These are phyloP conservation scores for Talaromyces sp. DNA, from an alignment of 2,329 filamentous ascomycete genomes.

Conservation along the genomic window DNA sequence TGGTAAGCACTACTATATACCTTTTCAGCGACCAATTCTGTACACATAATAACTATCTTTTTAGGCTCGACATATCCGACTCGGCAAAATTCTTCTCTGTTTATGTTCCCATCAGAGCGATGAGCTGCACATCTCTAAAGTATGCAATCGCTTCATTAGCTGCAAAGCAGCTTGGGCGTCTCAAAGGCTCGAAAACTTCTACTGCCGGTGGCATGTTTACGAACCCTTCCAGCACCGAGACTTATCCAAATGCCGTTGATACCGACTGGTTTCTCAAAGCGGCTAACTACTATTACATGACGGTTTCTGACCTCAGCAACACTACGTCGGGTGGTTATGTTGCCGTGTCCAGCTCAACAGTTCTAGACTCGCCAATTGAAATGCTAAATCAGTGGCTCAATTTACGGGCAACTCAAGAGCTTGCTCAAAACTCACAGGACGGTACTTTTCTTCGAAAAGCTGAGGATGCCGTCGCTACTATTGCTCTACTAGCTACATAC, in stretches of 20 bases:
- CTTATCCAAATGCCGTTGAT: slow-evolving; percentile 50
- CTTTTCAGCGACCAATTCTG: not conserved
- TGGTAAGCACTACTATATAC: slow-evolving; percentile 30
- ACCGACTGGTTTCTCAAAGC: slow-evolving; percentile 64
- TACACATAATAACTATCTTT: not conserved
- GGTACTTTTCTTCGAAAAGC: slow-evolving; percentile 46
- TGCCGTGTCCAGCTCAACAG: slow-evolving; percentile 32
- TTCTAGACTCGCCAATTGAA: slow-evolving; percentile 35
- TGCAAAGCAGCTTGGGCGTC: slow-evolving; percentile 43
- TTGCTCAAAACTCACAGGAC: slow-evolving; percentile 11
- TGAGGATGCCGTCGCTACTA: slow-evolving; percentile 63
- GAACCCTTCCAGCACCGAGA: slow-evolving; percentile 54
- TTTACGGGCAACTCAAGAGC: slow-evolving; percentile 13
- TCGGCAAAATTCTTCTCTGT: slow-evolving; percentile 42
- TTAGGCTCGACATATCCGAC: slow-evolving; percentile 45
- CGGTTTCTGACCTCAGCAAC: slow-evolving; percentile 54
- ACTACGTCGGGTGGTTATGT: slow-evolving; percentile 37
- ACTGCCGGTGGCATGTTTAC: slow-evolving; percentile 29
- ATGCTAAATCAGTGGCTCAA: slow-evolving; percentile 30
- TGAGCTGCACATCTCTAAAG: slow-evolving; percentile 37
- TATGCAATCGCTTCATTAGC: slow-evolving; percentile 43
- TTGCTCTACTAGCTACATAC: slow-evolving; percentile 64
- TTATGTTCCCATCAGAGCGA: slow-evolving; percentile 41
- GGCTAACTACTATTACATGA: slow-evolving; percentile 63
- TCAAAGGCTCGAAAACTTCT: slow-evolving; percentile 32